Conservation (phyloP, 2,329 filamentous ascomycete species). For the Cercospora canescens region DNA sequence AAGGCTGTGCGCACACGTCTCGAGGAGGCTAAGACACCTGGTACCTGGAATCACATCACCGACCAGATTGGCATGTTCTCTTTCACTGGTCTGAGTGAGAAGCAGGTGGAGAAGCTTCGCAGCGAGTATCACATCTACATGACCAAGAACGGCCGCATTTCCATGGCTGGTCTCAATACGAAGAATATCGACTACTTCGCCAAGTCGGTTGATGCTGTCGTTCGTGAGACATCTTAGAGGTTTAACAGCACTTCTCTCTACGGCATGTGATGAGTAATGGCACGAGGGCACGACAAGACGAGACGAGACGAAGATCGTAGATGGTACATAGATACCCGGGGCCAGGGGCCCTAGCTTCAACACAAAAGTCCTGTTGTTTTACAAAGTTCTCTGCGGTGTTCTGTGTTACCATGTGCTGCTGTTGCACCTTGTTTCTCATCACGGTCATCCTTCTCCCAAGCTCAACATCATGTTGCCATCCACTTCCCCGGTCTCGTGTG, state of each 20-base stretch:
- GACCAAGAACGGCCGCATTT: constrained; percentile 97
- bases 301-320: neutral
- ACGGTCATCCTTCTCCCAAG: neutral
- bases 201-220: constrained; percentile 81
- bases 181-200: constrained; percentile 92
- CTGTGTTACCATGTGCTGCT: neutral
- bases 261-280: neutral
- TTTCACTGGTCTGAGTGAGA: constrained; percentile 77
- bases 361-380: neutral
- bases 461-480: no score
- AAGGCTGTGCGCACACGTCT: constrained; percentile 74
- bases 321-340: neutral
- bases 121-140: constrained; percentile 78
- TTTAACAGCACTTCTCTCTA: neutral
- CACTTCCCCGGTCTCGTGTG: no score
- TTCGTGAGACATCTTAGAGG: constrained; percentile 53
- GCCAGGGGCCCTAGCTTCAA: constrained; percentile 8
- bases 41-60: constrained; percentile 94
- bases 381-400: neutral
- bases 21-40: constrained; percentile 81
- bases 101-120: constrained; percentile 70
- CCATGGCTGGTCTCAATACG: constrained; percentile 96
- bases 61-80: constrained; percentile 99
- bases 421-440: neutral
- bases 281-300: neutral